Conservation (phyloP, 345 rosid genomes). For the Eucalyptus sideroxylon region DNA sequence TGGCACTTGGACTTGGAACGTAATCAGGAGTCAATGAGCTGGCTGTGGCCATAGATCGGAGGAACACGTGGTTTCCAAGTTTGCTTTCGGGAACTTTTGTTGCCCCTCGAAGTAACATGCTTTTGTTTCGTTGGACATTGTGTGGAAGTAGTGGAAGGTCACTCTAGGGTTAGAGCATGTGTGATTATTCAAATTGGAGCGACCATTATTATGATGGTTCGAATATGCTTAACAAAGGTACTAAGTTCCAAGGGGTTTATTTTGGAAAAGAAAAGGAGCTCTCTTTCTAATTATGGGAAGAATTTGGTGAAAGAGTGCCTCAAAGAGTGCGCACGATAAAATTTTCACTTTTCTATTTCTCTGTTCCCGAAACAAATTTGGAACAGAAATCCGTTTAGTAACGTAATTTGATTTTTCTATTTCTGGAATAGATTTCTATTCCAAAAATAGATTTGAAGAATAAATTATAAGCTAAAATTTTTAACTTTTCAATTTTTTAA, state of each 20-base stretch:
- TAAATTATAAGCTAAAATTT: no score
- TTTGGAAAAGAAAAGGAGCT: neutral
- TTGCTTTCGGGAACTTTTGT: neutral
- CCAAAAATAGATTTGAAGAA: no score
- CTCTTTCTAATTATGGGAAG: neutral
- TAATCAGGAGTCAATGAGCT: neutral
- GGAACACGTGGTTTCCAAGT: neutral
- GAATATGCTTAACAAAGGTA: neutral
- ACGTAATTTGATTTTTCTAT: no score
- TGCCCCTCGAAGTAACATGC: neutral
- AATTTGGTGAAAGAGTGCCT: neutral
- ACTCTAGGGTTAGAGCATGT: neutral
- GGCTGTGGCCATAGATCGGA: neutral
- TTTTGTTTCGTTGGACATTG: neutral
- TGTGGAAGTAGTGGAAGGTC: neutral
- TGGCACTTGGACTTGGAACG: neutral
- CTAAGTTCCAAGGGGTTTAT: neutral
- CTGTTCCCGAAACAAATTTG: no score
- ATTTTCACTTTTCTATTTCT: no score
- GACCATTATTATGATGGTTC: neutral
- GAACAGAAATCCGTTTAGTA: no score
- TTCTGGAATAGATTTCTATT: no score
- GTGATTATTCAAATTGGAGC: neutral
- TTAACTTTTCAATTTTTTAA: no score
- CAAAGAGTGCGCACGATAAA: no score